Evolutionary conservation across 257 asterid genomes (phyloP), one percentile per base, ranked within the genome.

Genomic region (Echium plantagineum): DNA sequence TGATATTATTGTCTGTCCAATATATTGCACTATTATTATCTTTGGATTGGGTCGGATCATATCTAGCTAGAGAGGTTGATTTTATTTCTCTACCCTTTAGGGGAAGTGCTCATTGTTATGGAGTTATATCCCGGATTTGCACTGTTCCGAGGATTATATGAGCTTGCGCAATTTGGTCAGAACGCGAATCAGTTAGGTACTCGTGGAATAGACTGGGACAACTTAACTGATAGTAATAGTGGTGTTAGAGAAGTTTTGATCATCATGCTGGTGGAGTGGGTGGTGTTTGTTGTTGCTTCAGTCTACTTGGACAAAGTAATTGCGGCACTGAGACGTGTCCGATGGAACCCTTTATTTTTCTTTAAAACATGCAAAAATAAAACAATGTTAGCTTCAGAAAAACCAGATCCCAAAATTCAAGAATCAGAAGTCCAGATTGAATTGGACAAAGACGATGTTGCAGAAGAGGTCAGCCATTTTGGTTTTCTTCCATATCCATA

Each of bases 91-190:
- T 26, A 2, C 16, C 7, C 15, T 20, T 54, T 57, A 77, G 83
- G 77, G 55, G 47, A 42, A 19, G 65, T 70, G 73, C 31, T 77
- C 35, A 68, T 74, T 49, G 32, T 68, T 31, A 58, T 74, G 68
- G 83, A 77, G 70, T 62, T 74, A 49, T 77, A 61, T 28, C 83
- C 80, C 52, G 75, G 71, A 13, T 65, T 77, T 58, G 63, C 77
- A 8, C 58, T 77, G 21, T 72, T 64, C 47, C 67, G 80, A 30
- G 83, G 77, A 57, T 55, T 77, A 42, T 46, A 77, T 28, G 83
- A 77, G 62, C 56, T 77, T 42, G 21, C 51, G 12, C 30, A 56
- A 5, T 74, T 62, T 21, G 63, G 70, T 6, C 7, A 1, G 3
- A 52, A 18, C 6, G 80, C 72, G 52, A 19, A 9, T 49, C 0